Base-by-base conservation (phyloP, 2,329 filamentous ascomycete species). In the Fusarium dimerum region DNA sequence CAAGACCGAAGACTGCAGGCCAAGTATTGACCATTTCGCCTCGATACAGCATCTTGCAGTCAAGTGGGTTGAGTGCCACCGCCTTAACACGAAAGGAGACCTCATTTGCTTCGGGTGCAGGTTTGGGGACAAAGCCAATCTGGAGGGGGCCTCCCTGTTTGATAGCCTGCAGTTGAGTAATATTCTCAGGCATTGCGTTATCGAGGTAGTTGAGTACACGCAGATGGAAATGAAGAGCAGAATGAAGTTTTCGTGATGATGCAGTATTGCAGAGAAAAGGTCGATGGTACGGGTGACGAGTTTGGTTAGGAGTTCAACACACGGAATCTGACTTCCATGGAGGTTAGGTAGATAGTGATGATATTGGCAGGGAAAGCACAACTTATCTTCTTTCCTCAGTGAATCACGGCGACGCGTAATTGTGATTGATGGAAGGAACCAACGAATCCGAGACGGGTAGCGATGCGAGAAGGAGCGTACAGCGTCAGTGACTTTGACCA, bases 51-150 rank as follows among this genome's bases (percentile, higher is more conserved):
- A 59, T 61, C 51, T 62, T 61, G 48, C 54, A 54, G 54, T 63
- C 61, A 11, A 61, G 48, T 10, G 61, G 61, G 49, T 62, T 64
- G 41, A 61, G 54, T 48, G 55, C 59, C 30, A 61, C 53, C 41
- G 61, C 59, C 34, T 58, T 59, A 45, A 57, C 46, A 45, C 53
- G 54, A 49, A 63, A 56, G 49, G 45, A 56, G 29, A 62, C 54
- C 5, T 62, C 54, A 3, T 20, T 54, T 1, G 57, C 26, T 10
- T 56, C 51, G 36, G 57, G 57, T 1, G 32, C 26, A n/a, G 59
- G 51, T 30, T 30, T 51, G 20, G 52, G 52, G 5, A 61, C 55
- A 3, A 43, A 53, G 39, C 49, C 57, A 38, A 61, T 45, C n/a
- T 36, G 36, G 38, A 61, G 56, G n/a, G 55, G 55, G 1, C 59